Evolutionary conservation across 768 basidiomycete genomes (phyloP).

Genomic region (Roridomyces roridus): DNA sequence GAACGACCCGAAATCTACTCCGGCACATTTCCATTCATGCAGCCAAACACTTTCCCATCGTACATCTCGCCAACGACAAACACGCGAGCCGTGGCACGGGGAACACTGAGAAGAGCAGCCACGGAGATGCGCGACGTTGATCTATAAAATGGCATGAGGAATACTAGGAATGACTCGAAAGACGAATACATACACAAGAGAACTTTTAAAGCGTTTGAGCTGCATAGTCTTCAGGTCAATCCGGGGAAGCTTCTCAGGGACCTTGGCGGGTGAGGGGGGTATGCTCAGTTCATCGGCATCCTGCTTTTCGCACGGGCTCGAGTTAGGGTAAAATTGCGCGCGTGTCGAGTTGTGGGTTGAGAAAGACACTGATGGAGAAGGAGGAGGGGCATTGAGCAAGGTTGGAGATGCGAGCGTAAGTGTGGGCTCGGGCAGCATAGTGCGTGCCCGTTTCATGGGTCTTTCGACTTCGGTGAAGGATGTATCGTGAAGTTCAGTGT

Average conservation of each 20-base stretch:
- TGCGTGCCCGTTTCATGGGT: slow-evolving; percentile 21
- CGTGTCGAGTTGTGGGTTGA: background rate
- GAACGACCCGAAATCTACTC: no score
- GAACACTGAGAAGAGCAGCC: background rate
- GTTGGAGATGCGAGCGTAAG: background rate
- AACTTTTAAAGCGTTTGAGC: no score
- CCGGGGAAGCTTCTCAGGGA: no score
- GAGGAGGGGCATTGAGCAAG: background rate
- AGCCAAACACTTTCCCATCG: slow-evolving; percentile 32
- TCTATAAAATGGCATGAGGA: background rate
- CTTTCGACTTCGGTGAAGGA: no score
- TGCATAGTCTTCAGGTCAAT: no score
- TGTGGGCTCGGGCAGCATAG: background rate
- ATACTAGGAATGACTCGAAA: background rate
- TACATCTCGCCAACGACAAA: slow-evolving; percentile 29
- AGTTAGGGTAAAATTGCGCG: slow-evolving; percentile 16
- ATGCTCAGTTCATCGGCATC: background rate
- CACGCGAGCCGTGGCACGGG: slow-evolving; percentile 1
- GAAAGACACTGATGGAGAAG: background rate
- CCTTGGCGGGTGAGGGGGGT: no score
- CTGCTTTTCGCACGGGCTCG: slow-evolving; percentile 7
- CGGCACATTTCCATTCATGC: background rate
- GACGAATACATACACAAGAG: background rate
- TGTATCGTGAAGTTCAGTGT: no score
- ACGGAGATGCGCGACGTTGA: slow-evolving; percentile 11